phyloP scores from a whole-genome alignment of 2,329 filamentous ascomycete genomes.

The Scortechinia acanthostroma region DNA sequence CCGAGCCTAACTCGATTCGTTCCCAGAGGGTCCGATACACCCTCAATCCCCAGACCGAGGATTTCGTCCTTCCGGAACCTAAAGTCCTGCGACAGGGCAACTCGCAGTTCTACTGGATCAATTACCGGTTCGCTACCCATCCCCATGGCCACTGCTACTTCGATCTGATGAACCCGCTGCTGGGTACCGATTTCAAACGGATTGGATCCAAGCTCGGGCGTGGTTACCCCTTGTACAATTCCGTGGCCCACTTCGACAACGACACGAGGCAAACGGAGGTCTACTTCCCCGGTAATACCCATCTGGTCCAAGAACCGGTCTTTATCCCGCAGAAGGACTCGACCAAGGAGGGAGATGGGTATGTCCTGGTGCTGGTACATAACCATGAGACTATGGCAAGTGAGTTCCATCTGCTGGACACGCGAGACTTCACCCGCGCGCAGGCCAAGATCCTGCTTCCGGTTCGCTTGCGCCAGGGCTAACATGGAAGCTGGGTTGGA shows the following conservation, averaged over 20 bases:
- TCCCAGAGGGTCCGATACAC: no score
- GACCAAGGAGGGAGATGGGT: no score
- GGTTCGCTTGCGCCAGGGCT: no score
- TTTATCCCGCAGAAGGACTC: no score
- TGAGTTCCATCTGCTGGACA: no score
- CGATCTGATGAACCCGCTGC: conserved; percentile 29
- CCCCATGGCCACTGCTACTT: conserved; percentile 28
- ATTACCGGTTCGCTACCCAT: conserved; percentile 31
- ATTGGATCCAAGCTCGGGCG: conserved; percentile 18
- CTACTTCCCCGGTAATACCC: conserved; percentile 34
- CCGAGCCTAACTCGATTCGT: no score
- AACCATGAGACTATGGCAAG: no score
- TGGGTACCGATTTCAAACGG: conserved; percentile 20
- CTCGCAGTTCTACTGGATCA: conserved; percentile 39
- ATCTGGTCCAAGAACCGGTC: no score
- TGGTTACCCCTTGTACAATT: conserved; percentile 30
- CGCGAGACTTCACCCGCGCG: no score
- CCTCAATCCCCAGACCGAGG: conserved; percentile 11
- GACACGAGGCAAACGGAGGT: conserved; percentile 23
- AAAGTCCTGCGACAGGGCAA: conserved; percentile 17
- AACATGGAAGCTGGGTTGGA: no score
- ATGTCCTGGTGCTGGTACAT: no score
- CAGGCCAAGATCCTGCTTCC: no score
- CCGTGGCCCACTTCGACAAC: conserved; percentile 31
- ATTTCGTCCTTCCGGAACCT: conserved; percentile 12